These are phyloP conservation scores for Apiospora saccharicola DNA, from an alignment of 2,329 filamentous ascomycete genomes.

Conservation along the genomic window DNA sequence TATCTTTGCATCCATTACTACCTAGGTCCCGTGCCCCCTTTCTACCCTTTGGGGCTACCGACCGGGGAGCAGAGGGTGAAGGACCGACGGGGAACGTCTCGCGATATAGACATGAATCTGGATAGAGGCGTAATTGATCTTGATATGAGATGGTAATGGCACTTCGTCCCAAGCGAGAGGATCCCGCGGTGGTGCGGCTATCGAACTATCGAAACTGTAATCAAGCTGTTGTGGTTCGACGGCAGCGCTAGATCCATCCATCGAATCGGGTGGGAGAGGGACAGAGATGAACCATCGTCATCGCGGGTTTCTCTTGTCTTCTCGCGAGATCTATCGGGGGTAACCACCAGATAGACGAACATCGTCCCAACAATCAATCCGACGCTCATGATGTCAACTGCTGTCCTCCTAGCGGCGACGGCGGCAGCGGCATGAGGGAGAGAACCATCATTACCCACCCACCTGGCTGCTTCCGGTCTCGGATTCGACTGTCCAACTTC, in stretches of 20 bases:
- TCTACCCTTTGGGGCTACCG: neutral
- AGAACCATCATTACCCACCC: neutral
- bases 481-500: neutral
- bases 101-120: neutral
- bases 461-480: neutral
- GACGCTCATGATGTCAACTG: neutral
- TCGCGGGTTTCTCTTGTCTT: neutral
- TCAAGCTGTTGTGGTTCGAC: slow-evolving; percentile 17
- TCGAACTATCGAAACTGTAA: slow-evolving; percentile 8
- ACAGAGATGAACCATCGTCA: neutral
- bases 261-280: neutral
- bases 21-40: neutral
- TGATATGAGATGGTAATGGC: slow-evolving; percentile 13
- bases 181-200: neutral
- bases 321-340: too few relatives aligned
- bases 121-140: neutral
- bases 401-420: neutral
- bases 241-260: neutral
- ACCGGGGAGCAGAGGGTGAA: neutral
- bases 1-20: neutral
- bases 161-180: neutral
- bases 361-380: neutral
- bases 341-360: too few relatives aligned
- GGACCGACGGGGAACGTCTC: neutral
- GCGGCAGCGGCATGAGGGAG: neutral